A percentile compares a stretch with the other conserved stretches of the same genome.
phyloP scores from a whole-genome alignment of 2,329 filamentous ascomycete species.

The Neonectria ditissima region DNA sequence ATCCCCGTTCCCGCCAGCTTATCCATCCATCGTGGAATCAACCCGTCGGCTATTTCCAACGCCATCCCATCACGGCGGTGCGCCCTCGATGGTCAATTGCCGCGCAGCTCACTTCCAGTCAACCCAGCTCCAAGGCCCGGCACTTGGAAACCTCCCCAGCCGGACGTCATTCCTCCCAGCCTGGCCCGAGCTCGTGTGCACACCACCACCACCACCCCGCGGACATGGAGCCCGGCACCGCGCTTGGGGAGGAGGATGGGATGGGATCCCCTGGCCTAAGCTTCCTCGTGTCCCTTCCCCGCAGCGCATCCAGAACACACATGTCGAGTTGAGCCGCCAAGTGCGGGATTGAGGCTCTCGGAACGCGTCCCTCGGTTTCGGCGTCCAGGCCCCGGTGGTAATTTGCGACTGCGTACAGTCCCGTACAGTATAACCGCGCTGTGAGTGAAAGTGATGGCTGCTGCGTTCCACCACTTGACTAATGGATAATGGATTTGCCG shows the following conservation, averaged over 20 bases:
- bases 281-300: conserved; percentile 15
- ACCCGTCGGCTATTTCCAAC: not conserved
- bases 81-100: conserved; percentile 9
- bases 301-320: conserved; percentile 3
- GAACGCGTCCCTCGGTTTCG: not conserved
- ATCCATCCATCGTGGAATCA: not conserved
- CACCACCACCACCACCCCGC: too few species aligned
- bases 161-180: not conserved
- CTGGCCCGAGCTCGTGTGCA: conserved; percentile 13
- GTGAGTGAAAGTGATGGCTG: conserved; percentile 21
- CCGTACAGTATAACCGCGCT: conserved; percentile 11
- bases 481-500: conserved; percentile 25
- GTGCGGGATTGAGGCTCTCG: not conserved
- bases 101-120: conserved; percentile 8
- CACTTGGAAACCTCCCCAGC: not conserved
- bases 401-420: not conserved
- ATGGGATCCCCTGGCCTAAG: conserved; percentile 26
- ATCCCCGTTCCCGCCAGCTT: not conserved
- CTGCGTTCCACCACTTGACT: conserved; percentile 10
- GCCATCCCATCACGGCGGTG: conserved; percentile 3
- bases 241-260: too few species aligned
- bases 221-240: conserved; percentile 5
- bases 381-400: not conserved
- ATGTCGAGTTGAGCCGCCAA: conserved; percentile 3
- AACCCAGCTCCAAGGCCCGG: not conserved